Evolutionary conservation across 2,329 filamentous ascomycete genomes (phyloP).

Genomic region (Colletotrichum sp.): DNA sequence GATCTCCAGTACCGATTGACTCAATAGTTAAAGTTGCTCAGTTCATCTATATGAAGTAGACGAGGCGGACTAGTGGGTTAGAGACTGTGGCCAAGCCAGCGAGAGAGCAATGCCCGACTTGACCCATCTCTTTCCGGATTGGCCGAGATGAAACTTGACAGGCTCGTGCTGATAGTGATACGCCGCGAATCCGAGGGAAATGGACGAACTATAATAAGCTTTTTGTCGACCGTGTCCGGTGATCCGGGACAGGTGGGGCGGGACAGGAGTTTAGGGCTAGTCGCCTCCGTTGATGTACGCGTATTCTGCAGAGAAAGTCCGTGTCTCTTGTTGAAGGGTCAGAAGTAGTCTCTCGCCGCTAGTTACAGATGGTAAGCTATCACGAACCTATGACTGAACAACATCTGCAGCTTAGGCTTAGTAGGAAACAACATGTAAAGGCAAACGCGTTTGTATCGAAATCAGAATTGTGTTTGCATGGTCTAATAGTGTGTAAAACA

Average conservation of each 20-base stretch:
- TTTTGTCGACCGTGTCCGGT: constrained; percentile 38
- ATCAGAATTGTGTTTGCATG: fast-evolving
- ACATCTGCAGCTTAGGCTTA: neutral
- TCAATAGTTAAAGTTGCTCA: neutral
- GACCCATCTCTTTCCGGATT: neutral
- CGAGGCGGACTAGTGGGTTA: neutral
- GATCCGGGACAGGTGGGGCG: neutral
- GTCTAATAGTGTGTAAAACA: neutral
- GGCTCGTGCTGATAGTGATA: neutral
- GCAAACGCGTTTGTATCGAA: neutral
- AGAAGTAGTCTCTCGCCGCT: neutral
- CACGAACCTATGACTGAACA: neutral
- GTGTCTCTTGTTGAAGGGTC: neutral
- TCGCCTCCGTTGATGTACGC: neutral
- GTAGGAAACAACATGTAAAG: neutral
- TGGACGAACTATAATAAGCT: neutral
- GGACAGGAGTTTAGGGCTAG: neutral
- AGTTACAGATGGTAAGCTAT: neutral
- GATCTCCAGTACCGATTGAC: neutral
- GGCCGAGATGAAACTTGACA: neutral
- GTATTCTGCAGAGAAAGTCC: neutral
- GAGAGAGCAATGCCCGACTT: neutral
- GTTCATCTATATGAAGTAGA: neutral
- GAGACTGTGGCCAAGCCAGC: neutral
- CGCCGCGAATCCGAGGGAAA: neutral